Base-by-base conservation (phyloP, 2,329 filamentous ascomycete species). In the Claviceps fusiformis region DNA sequence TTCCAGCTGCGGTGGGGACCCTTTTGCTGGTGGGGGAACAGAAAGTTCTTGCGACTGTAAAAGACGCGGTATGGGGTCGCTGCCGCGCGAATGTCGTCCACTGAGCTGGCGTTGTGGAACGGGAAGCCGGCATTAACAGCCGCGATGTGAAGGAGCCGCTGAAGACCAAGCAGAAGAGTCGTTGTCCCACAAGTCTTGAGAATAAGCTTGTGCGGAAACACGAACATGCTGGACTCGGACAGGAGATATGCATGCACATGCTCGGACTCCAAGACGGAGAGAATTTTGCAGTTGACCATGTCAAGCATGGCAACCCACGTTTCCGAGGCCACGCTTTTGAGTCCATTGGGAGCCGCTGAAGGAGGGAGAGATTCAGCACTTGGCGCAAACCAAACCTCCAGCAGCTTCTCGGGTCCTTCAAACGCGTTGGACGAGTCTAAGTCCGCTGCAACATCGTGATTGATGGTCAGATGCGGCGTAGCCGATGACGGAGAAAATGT, bases 171-270 rank as follows among this genome's bases (percentile, higher is more conserved):
- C 7, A 98, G 81, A 54, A 98, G 76, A 3, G 93, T 98, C 15
- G 93, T 98, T 29, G 93, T 98, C 58, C 93, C 93, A 66, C 93
- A 98, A 8, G 93, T 98, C 81, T 98, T 98, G 62, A 98, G 77
- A 58, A 98, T 95, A 60, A 98, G 81, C 78, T 98, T 98, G 81
- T 98, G 93, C n/a, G 91, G 90, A 71, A 95, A 98, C 63, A 98
- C 89, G 69, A 98, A 98, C 91, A 98, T 95, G 86, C 93, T 97
- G 45, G 93, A 97, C 74, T 98, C 93, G 59, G 93, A 98, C 55
- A 98, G 79, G 7, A 98, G 82, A 68, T 98, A 98, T 61, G 93
- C 92, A 67, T 98, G 93, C 63, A 97, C 87, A 67, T 92, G 85
- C 60, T 95, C 90, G 29, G 92, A 95, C 68, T 92, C 85, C 60